A percentile compares a stretch with the other conserved stretches of the same genome.
Evolutionary conservation across 768 basidiomycete species (phyloP).

Genomic region (Pulveroboletus sp.): DNA sequence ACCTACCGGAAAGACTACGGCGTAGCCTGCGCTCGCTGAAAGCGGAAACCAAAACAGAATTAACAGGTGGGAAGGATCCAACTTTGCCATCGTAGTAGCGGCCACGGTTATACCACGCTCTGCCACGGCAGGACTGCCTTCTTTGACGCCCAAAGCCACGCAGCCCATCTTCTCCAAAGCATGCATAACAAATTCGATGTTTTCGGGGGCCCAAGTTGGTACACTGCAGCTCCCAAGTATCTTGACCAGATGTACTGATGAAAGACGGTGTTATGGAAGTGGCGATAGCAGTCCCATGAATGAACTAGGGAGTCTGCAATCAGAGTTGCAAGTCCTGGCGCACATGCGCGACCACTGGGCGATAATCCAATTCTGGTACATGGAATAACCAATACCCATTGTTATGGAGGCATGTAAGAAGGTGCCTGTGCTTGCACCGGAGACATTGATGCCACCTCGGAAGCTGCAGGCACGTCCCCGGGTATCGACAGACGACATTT

Average conservation of each 20-base stretch:
- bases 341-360: slow-evolving; percentile 57
- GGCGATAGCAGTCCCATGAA: slow-evolving; percentile 64
- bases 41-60: not conserved
- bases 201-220: slow-evolving; percentile 91
- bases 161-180: slow-evolving; percentile 79
- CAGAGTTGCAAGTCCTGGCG: not conserved
- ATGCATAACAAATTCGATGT: slow-evolving; percentile 80
- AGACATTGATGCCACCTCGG: slow-evolving; percentile 84
- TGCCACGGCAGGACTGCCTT: slow-evolving; percentile 70
- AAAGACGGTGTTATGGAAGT: slow-evolving; percentile 73
- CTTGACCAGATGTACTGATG: slow-evolving; percentile 98
- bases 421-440: slow-evolving; percentile 81
- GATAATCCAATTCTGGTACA: no score
- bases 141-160: slow-evolving; percentile 83
- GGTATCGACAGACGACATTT: slow-evolving; percentile 67
- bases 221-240: slow-evolving; percentile 92
- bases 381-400: no score
- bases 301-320: slow-evolving; percentile 51
- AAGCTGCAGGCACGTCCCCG: slow-evolving; percentile 78
- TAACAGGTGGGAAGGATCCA: not conserved
- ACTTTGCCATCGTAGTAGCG: slow-evolving; percentile 88
- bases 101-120: slow-evolving; percentile 92
- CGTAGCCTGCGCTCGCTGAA: slow-evolving; percentile 56
- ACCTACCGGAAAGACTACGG: not conserved
- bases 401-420: no score